phyloP scores from a whole-genome alignment of 1,139 yeast species.

The Diutina neorugosa region DNA sequence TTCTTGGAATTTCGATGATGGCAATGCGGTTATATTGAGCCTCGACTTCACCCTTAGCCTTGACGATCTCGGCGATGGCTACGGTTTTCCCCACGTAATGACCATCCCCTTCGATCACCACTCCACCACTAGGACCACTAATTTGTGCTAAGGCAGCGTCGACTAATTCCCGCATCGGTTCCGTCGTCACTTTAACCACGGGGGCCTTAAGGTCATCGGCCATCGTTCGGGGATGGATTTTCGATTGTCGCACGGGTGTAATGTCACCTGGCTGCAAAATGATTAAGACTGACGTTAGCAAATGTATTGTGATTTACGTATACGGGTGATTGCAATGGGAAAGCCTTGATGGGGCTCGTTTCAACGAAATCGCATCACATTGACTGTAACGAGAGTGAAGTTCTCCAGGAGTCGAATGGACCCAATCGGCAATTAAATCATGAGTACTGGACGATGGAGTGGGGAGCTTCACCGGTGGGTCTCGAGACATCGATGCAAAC shows the following conservation, averaged over 20 bases:
- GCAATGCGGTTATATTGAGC: not conserved
- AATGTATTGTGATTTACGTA: not conserved
- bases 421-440: not conserved
- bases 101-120: not conserved
- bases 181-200: not conserved
- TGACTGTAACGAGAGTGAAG: not conserved
- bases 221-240: not conserved
- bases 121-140: not conserved
- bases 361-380: not conserved
- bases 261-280: not conserved
- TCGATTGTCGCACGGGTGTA: not conserved
- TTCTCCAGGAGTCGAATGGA: not conserved
- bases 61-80: not conserved
- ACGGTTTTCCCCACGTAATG: not conserved
- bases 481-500: not conserved
- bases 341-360: not conserved
- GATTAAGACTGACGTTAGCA: no score
- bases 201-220: not conserved
- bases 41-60: not conserved
- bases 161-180: not conserved
- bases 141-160: not conserved
- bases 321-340: not conserved
- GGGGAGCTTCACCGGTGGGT: not conserved
- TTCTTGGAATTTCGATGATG: not conserved
- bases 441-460: not conserved